phyloP scores from a whole-genome alignment of 306 rosid species.

The Begonia loranthoides region DNA sequence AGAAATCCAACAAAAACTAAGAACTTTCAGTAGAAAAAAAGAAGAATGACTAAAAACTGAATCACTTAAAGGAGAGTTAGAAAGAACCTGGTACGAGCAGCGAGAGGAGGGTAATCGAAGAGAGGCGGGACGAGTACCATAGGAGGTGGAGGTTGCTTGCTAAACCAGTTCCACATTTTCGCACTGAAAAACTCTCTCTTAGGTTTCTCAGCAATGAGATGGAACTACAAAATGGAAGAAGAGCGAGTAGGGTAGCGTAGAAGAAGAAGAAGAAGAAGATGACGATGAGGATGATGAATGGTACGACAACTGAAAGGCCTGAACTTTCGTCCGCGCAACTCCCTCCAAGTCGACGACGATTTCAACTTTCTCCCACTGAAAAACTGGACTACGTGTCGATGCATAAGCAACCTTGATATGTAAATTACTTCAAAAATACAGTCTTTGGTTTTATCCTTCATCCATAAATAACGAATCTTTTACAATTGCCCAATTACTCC shows the following conservation, averaged over 20 bases:
- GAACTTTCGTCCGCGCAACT: conserved; percentile 7
- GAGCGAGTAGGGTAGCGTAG: neutral
- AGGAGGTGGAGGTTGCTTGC: conserved; percentile 59
- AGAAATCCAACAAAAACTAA: no score
- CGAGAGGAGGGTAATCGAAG: conserved; percentile 90
- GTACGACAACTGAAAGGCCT: conserved; percentile 3
- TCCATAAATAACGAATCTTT: no score
- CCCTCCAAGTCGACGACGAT: conserved; percentile 4
- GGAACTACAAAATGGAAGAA: neutral
- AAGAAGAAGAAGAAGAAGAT: no score
- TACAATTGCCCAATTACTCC: no score
- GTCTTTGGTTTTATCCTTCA: no score
- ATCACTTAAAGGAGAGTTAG: no score
- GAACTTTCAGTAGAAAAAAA: neutral
- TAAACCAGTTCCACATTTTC: conserved; percentile 37
- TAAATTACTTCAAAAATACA: no score
- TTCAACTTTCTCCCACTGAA: conserved; percentile 1
- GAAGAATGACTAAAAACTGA: neutral
- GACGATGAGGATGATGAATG: neutral
- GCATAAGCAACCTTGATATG: no score
- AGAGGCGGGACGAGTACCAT: conserved; percentile 94
- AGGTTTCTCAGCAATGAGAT: neutral
- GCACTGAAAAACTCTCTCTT: neutral
- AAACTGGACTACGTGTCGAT: conserved; percentile 4
- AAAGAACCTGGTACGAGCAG: conserved; percentile 66